Conservation (phyloP, 2,329 filamentous ascomycete species). For the Clonostachys rosea region DNA sequence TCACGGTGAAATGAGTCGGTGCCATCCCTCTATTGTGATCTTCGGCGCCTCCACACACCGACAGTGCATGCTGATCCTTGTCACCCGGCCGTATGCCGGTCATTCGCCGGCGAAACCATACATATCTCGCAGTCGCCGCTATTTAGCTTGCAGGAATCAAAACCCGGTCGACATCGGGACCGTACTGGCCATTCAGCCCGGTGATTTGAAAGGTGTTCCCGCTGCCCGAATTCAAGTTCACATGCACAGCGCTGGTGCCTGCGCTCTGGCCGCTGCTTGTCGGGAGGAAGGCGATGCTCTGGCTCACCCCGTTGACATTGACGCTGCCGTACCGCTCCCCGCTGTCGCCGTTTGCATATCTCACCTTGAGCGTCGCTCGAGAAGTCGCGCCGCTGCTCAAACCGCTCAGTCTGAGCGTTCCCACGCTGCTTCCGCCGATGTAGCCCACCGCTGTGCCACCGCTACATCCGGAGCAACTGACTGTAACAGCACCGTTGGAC, state of each 20-base stretch:
- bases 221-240: conserved; percentile 36
- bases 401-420: conserved; percentile 43
- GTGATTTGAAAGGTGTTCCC: conserved; percentile 43
- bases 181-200: conserved; percentile 33
- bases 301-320: conserved; percentile 46
- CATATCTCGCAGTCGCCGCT: no score
- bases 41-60: no score
- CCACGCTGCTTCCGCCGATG: conserved; percentile 41
- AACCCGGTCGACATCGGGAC: conserved; percentile 33
- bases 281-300: conserved; percentile 51
- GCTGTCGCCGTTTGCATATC: conserved; percentile 51
- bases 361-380: conserved; percentile 46
- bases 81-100: no score
- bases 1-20: no score
- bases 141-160: conserved; percentile 37
- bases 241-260: conserved; percentile 40
- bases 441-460: conserved; percentile 45
- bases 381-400: conserved; percentile 32
- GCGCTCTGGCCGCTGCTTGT: conserved; percentile 31
- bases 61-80: no score
- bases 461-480: conserved; percentile 48
- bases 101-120: no score
- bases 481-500: conserved; percentile 33
- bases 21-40: no score
- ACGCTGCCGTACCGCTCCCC: conserved; percentile 47